Evolutionary conservation across 2,329 filamentous ascomycete species (phyloP).

Genomic region (Dothistroma septosporum): DNA sequence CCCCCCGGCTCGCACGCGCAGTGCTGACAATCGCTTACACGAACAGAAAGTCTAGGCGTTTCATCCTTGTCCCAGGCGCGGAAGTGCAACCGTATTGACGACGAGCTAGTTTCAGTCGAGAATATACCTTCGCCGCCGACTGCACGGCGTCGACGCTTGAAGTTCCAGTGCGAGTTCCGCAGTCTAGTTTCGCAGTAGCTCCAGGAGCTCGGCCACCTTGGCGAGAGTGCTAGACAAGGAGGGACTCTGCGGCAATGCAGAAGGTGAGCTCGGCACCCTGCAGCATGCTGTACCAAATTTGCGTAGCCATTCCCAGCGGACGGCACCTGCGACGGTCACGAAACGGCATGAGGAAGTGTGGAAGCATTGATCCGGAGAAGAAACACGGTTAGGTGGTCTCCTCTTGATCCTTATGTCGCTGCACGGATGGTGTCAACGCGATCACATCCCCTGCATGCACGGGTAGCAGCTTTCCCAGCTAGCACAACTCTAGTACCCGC

Average conservation of each 20-base stretch:
- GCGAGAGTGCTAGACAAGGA: not conserved
- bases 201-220: not conserved
- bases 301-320: not conserved
- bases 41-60: not conserved
- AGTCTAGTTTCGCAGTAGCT: not conserved
- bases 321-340: not conserved
- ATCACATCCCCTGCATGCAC: constrained; percentile 5
- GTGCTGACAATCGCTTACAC: not conserved
- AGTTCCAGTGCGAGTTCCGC: not conserved
- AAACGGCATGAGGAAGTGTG: not conserved
- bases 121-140: not conserved
- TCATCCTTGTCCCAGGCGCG: not conserved
- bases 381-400: not conserved
- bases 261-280: not conserved
- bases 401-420: not conserved
- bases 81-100: not conserved
- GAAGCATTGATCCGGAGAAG: not conserved
- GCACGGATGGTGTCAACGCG: constrained; percentile 5
- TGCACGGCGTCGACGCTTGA: not conserved
- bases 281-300: not conserved
- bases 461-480: not conserved
- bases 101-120: not conserved
- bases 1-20: not conserved
- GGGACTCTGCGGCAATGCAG: not conserved
- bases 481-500: not conserved